Evolutionary conservation across 1,139 yeast genomes (phyloP).

Genomic region (Geotrichum carabidarum): DNA sequence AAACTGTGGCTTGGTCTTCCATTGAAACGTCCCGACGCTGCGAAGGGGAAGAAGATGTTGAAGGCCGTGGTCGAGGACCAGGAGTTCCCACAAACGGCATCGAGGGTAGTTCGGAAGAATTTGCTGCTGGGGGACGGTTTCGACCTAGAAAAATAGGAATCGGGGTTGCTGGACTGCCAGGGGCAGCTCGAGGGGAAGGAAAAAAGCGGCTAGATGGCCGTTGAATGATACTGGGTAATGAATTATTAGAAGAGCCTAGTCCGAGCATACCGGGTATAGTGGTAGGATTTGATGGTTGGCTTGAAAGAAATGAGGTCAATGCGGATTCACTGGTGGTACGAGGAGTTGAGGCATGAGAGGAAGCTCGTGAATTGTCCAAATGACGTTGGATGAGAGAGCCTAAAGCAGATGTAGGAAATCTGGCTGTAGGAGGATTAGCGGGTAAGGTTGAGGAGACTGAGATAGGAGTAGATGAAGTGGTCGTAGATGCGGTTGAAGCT

Average conservation of each 20-base stretch:
- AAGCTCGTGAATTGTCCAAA: background rate
- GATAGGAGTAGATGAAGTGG: background rate
- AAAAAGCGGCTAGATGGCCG: slow-evolving; percentile 5
- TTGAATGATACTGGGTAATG: background rate
- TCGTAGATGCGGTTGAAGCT: background rate
- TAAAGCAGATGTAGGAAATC: slow-evolving; percentile 1
- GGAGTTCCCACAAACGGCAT: background rate
- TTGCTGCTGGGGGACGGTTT: background rate
- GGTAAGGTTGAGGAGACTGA: background rate
- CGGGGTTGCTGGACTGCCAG: background rate
- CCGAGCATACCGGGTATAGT: background rate
- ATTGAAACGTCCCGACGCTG: slow-evolving; percentile 17
- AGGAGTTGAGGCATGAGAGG: slow-evolving; percentile 2
- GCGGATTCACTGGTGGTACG: background rate
- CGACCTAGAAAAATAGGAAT: background rate
- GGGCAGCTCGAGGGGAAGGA: background rate
- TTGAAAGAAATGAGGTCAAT: slow-evolving; percentile 1
- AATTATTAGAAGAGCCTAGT: background rate
- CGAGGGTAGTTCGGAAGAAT: background rate
- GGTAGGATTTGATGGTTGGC: background rate
- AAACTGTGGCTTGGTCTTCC: slow-evolving; percentile 42
- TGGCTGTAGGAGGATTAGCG: background rate
- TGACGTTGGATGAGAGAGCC: slow-evolving; percentile 4
- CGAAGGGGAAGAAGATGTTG: background rate
- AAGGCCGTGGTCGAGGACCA: background rate